These are phyloP conservation scores for Biscogniauxia marginata DNA, from an alignment of 2,329 filamentous ascomycete species.

Conservation along the genomic window DNA sequence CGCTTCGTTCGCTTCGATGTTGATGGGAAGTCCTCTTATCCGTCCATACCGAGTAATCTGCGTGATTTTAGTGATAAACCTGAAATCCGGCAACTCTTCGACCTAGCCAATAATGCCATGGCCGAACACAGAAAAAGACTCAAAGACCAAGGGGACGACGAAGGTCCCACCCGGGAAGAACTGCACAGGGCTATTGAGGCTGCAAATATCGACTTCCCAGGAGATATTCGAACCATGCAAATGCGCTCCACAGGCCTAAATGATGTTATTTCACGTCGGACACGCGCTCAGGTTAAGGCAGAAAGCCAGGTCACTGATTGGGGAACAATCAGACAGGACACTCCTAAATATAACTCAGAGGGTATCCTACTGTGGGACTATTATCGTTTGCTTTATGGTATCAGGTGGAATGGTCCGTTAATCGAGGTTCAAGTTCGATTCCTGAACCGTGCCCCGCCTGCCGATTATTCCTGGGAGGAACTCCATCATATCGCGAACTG, in stretches of 20 bases:
- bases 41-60: too few species aligned
- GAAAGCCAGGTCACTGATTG: not conserved
- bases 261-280: not conserved
- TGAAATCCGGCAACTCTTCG: too few species aligned
- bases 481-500: not conserved
- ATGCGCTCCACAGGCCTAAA: not conserved
- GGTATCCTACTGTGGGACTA: not conserved
- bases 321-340: not conserved
- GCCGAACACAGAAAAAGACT: too few species aligned
- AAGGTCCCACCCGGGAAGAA: not conserved
- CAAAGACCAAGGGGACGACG: not conserved
- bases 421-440: not conserved
- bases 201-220: not conserved
- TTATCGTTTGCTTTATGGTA: not conserved
- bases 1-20: too few species aligned
- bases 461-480: not conserved
- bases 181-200: not conserved
- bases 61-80: too few species aligned
- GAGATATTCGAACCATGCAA: not conserved
- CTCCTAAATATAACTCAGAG: not conserved
- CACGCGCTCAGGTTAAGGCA: not conserved
- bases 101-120: too few species aligned
- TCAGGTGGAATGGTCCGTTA: not conserved
- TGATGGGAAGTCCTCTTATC: too few species aligned
- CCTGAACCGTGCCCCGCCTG: too few species aligned